Percentiles rank a stretch among this genome's conserved stretches.
phyloP scores from a whole-genome alignment of 2,329 filamentous ascomycete genomes.

The Cyphellophora europaea region DNA sequence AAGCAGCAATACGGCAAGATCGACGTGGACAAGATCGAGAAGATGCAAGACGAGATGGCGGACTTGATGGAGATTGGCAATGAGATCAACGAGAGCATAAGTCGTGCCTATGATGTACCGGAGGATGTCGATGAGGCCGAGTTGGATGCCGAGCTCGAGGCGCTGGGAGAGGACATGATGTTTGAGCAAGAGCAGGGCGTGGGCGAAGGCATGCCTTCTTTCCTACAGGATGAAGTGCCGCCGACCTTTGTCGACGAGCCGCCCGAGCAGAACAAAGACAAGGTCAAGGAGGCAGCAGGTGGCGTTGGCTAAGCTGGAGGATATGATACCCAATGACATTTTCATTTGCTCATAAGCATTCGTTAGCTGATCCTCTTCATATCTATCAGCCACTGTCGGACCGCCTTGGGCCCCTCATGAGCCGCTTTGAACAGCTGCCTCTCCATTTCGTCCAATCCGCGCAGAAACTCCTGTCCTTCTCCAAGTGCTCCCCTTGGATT shows the following conservation, averaged over 20 bases:
- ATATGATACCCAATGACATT: conserved; percentile 1
- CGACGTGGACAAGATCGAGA: conserved; percentile 94
- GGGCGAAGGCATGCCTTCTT: conserved; percentile 61
- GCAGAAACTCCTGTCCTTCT: conserved; percentile 68
- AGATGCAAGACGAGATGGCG: conserved; percentile 97
- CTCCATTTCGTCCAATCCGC: conserved; percentile 85
- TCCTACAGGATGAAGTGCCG: conserved; percentile 81
- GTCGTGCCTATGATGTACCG: conserved; percentile 83
- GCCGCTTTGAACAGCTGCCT: conserved; percentile 63
- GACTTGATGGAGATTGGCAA: conserved; percentile 96
- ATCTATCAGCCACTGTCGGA: conserved; percentile 15
- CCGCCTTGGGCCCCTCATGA: conserved; percentile 60
- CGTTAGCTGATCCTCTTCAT: conserved; percentile 9
- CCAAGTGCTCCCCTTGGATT: conserved; percentile 50
- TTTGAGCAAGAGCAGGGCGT: conserved; percentile 57
- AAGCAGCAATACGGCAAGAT: conserved; percentile 94
- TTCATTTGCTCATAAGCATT: neutral
- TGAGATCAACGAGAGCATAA: conserved; percentile 93
- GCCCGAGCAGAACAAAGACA: conserved; percentile 60
- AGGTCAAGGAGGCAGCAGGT: conserved; percentile 74
- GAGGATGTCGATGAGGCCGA: conserved; percentile 97
- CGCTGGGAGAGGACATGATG: conserved; percentile 87
- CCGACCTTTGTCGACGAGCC: conserved; percentile 88
- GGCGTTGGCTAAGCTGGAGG: conserved; percentile 14
- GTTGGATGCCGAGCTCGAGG: conserved; percentile 91